These are phyloP conservation scores for Nephelium lappaceum DNA, from an alignment of 345 rosid genomes.

Conservation along the genomic window DNA sequence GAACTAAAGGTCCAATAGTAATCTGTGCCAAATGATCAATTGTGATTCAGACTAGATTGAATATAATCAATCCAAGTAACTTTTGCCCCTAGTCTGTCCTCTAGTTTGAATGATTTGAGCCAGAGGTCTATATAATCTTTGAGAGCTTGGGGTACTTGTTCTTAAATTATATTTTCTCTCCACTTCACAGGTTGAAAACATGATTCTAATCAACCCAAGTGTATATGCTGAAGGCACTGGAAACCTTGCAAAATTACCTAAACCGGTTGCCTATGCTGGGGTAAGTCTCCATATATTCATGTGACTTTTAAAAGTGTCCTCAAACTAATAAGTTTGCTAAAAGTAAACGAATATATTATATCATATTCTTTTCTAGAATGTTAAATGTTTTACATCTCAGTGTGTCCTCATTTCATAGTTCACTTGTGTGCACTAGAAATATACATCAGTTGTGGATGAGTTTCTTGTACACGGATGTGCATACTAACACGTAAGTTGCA, in stretches of 20 bases:
- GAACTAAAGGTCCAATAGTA: neutral
- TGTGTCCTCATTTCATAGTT: neutral
- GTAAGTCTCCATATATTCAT: constrained; percentile 37
- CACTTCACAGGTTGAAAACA: constrained; percentile 59
- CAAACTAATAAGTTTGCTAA: neutral
- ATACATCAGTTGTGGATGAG: neutral
- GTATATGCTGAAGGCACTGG: constrained; percentile 86
- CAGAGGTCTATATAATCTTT: neutral
- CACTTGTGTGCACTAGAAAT: neutral
- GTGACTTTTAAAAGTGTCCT: neutral
- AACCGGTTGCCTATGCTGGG: constrained; percentile 75
- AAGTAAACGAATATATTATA: neutral
- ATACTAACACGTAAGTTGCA: neutral
- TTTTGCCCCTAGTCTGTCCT: neutral
- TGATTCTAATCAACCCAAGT: constrained; percentile 77
- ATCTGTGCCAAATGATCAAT: neutral
- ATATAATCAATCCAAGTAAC: neutral
- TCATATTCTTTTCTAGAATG: neutral
- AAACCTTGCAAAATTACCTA: constrained; percentile 63
- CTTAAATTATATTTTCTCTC: neutral
- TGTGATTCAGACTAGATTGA: neutral
- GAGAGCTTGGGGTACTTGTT: neutral
- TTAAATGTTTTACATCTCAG: neutral
- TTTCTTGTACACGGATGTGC: neutral
- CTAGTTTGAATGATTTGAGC: neutral